A percentile compares a stretch with the other conserved stretches of the same genome.
Conservation (phyloP, 257 asterid species). For the Hygrophila difformis region DNA sequence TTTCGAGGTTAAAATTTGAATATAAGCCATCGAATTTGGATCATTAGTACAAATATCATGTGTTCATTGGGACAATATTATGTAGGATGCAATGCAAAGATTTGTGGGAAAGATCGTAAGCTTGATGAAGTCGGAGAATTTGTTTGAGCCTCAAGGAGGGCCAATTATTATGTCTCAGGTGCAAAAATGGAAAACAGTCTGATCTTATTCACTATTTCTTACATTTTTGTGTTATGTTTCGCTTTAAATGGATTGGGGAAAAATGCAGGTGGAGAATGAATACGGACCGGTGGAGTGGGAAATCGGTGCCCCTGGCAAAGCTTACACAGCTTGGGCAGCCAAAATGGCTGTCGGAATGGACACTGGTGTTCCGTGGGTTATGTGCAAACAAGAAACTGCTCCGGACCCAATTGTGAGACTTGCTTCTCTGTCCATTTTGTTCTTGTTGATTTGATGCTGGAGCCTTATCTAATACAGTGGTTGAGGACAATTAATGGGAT, state of each 20-base stretch:
- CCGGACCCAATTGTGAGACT: constrained; percentile 74
- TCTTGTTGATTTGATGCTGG: no score
- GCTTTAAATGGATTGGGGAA: neutral
- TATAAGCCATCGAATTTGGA: neutral
- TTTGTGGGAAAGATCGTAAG: constrained; percentile 53
- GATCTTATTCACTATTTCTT: neutral
- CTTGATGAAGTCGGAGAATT: constrained; percentile 60
- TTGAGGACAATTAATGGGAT: no score
- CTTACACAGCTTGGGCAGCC: constrained; percentile 87
- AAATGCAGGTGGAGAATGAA: constrained; percentile 80
- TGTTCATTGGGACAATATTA: constrained; percentile 14
- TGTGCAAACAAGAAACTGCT: constrained; percentile 96
- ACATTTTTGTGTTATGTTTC: neutral
- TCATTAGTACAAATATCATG: constrained; percentile 2
- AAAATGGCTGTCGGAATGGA: constrained; percentile 73
- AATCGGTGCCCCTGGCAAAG: constrained; percentile 86
- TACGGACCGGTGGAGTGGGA: constrained; percentile 91
- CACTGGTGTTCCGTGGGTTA: constrained; percentile 96
- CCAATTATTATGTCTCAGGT: constrained; percentile 93
- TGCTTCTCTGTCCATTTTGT: no score
- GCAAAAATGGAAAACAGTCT: no score
- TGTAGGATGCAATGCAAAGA: constrained; percentile 67
- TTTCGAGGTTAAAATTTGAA: constrained; percentile 45
- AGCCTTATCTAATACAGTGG: no score
- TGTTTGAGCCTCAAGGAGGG: constrained; percentile 92